Conservation (phyloP, 345 rosid genomes). For the Syzygium oleosum region DNA sequence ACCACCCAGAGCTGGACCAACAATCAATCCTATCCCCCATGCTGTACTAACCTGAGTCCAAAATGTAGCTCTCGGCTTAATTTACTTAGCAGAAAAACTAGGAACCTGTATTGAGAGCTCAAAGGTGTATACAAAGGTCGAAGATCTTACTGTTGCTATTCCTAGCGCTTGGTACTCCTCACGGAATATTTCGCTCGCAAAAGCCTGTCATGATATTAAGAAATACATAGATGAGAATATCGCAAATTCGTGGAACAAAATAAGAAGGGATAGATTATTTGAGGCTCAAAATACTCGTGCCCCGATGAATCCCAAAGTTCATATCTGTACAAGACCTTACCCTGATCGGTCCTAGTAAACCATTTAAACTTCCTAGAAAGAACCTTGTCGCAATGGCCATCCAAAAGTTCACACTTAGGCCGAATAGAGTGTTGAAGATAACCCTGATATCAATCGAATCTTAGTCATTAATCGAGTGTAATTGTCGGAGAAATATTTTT, state of each 20-base stretch:
- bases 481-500: not conserved
- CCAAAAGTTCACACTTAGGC: constrained; percentile 80
- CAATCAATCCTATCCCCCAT: constrained; percentile 93
- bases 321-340: constrained; percentile 11
- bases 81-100: not conserved
- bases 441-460: constrained; percentile 41
- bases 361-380: constrained; percentile 77
- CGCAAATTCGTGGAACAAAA: not conserved
- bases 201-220: constrained; percentile 44
- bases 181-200: constrained; percentile 62
- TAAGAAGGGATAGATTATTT: not conserved
- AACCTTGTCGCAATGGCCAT: constrained; percentile 83
- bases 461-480: not conserved
- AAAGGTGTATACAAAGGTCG: not conserved
- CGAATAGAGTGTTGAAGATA: constrained; percentile 77
- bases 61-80: not conserved
- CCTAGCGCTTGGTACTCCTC: constrained; percentile 77
- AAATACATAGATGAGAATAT: not conserved
- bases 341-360: constrained; percentile 83
- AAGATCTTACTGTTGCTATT: constrained; percentile 60
- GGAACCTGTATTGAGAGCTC: not conserved
- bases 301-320: not conserved
- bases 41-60: constrained; percentile 73
- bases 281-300: not conserved
- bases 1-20: constrained; percentile 97